A percentile compares a stretch with the other conserved stretches of the same genome.
These are phyloP conservation scores for Yarrowia keelungensis DNA, from an alignment of 805 yeast species.

Conservation along the genomic window DNA sequence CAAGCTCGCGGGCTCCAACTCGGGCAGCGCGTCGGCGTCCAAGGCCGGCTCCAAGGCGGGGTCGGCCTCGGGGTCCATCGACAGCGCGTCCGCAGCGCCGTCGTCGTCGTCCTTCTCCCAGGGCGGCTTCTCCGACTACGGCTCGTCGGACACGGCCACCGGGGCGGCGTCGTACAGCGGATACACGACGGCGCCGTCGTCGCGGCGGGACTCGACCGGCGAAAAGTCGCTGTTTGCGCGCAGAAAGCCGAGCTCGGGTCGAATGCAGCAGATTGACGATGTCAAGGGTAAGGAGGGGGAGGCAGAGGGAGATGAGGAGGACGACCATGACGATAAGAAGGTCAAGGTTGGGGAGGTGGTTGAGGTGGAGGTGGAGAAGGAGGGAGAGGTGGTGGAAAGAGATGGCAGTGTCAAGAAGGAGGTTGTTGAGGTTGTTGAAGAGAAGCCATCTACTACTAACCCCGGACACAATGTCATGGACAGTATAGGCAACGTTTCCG, in stretches of 20 bases:
- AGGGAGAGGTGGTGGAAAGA: too few species aligned
- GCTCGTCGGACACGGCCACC: slow-evolving; percentile 2
- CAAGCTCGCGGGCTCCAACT: slow-evolving; percentile 46
- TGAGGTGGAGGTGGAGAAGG: neutral
- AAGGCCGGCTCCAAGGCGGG: neutral
- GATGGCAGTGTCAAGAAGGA: neutral
- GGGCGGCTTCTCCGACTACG: slow-evolving; percentile 18
- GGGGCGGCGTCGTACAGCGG: slow-evolving; percentile 24
- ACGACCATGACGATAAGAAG: slow-evolving; percentile 15
- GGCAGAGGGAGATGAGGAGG: neutral
- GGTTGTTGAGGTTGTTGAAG: neutral
- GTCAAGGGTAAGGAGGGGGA: neutral
- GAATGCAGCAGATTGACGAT: slow-evolving; percentile 39
- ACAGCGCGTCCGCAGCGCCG: neutral
- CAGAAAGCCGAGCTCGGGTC: slow-evolving; percentile 40
- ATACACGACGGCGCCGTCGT: slow-evolving; percentile 26
- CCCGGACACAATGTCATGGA: slow-evolving; percentile 12
- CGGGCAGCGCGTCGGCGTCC: slow-evolving; percentile 43
- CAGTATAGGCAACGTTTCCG: slow-evolving; percentile 19
- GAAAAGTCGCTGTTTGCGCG: slow-evolving; percentile 40
- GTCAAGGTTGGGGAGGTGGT: slow-evolving; percentile 6
- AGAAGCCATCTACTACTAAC: too few species aligned
- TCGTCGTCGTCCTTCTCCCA: neutral
- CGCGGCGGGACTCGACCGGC: slow-evolving; percentile 35
- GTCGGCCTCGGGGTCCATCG: neutral